Base-by-base conservation (phyloP, 1,284 basidiomycete species). In the Takashimella koratensis region DNA sequence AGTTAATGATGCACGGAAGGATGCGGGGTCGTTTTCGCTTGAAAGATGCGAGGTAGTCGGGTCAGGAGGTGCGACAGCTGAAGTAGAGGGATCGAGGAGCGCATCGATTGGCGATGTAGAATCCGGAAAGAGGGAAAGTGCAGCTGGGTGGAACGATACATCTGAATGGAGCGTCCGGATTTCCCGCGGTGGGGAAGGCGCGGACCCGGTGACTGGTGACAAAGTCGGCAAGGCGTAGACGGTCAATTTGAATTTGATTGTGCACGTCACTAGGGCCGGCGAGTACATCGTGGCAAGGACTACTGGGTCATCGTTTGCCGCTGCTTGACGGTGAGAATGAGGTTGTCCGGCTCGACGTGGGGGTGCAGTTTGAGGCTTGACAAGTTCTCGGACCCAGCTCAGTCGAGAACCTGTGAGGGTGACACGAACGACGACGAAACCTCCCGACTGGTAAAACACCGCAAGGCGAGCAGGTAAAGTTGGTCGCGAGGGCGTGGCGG, bases 361-460 rank as follows among this genome's bases (percentile, higher is more conserved):
- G 16, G 16, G 8, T 36, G 30, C 16, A 8, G 30, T 8, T 36
- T 36, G 44, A 19, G 44, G 44, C 10, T 13, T 51, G 13, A 74
- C 57, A 2, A 60, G 56, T 54, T 72, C 70, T 23, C 73, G 57
- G 3, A 46, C 52, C 73, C 73, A 61, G 2, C 23, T 16, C 0
- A 61, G 48, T 6, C 52, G 42, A 8, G 43, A 23, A 36, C 53
- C 49, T 10, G 40, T 13, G 6, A 56, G 40, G 4, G 56, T 57
- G 1, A 74, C 57, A 11, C 54, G 57, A 3, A 75, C 53, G 3
- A 75, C 47, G 3, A 68, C 75, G 42, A 70, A 76, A 0, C 75
- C 75, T 13, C 75, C 75, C 0, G 71, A 73, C 36, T 67, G 65
- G 45, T 76, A 76, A 49, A 75, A 73, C 3, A 76, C 57, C 0